These are phyloP conservation scores for Rosa persica DNA, from an alignment of 306 rosid genomes.

Conservation along the genomic window DNA sequence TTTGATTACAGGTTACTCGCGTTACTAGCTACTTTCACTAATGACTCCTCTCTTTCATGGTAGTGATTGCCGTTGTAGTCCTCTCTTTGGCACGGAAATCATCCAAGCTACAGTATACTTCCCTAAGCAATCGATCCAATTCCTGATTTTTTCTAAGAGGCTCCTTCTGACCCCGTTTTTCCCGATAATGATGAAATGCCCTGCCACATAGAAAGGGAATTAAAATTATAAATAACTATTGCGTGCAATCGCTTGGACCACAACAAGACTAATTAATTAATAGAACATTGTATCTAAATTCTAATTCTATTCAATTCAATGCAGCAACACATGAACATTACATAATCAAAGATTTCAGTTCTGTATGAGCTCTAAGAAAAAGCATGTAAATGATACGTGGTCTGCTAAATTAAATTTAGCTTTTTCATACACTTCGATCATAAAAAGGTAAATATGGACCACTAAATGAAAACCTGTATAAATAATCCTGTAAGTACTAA, in stretches of 20 bases:
- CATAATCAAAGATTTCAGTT: neutral
- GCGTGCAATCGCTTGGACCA: neutral
- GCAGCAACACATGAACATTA: too few species aligned
- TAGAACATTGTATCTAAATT: neutral
- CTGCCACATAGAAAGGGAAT: conserved; percentile 42
- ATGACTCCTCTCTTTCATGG: conserved; percentile 37
- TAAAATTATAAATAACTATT: neutral
- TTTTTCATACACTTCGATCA: neutral
- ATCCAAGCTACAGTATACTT: conserved; percentile 75
- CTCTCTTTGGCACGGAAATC: conserved; percentile 84
- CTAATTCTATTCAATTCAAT: neutral
- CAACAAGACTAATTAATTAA: neutral
- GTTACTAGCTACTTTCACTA: conserved; percentile 29
- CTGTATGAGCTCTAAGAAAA: neutral
- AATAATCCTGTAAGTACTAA: neutral
- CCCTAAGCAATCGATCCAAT: conserved; percentile 68
- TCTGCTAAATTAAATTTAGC: neutral
- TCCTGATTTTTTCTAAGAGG: conserved; percentile 65
- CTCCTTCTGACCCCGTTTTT: conserved; percentile 48
- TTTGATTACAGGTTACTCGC: conserved; percentile 9
- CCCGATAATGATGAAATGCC: conserved; percentile 93
- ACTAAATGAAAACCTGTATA: neutral
- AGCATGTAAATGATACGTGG: neutral
- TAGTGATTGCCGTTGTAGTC: conserved; percentile 12
- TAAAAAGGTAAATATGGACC: neutral